Conservation (phyloP, 495 filamentous ascomycete genomes). For the Bacidia gigantensis region DNA sequence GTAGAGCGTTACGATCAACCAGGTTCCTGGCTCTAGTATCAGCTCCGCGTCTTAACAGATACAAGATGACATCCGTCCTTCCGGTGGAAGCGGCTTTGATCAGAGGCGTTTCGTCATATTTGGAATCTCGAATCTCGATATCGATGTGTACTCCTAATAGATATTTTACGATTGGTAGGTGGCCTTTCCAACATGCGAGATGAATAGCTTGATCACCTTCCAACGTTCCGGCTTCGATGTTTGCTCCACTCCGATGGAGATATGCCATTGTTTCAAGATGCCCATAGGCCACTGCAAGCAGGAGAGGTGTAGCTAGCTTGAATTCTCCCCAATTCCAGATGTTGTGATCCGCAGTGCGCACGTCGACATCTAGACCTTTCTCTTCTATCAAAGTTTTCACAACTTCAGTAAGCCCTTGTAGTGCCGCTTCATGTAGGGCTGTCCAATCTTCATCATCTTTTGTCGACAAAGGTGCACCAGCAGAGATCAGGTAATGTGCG, state of each 20-base stretch:
- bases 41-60: slow-evolving; percentile 4
- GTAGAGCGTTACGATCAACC: slow-evolving; percentile 3
- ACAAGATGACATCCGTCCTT: not conserved
- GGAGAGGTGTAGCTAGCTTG: slow-evolving; percentile 1
- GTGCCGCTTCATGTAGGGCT: slow-evolving; percentile 3
- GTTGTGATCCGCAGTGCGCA: not conserved
- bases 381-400: slow-evolving; percentile 7
- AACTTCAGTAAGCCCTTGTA: not conserved
- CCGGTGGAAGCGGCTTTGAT: slow-evolving; percentile 10
- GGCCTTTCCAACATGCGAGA: slow-evolving; percentile 2
- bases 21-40: not conserved
- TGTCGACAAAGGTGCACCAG: not conserved
- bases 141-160: slow-evolving; percentile 4
- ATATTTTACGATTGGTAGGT: not conserved
- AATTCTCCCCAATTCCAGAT: not conserved
- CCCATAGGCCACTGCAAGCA: not conserved
- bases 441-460: slow-evolving; percentile 9
- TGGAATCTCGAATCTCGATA: slow-evolving; percentile 4
- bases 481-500: not conserved
- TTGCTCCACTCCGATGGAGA: not conserved
- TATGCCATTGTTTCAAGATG: not conserved
- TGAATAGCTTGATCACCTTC: slow-evolving; percentile 5
- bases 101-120: slow-evolving; percentile 7
- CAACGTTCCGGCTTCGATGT: not conserved
- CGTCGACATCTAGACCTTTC: slow-evolving; percentile 11